phyloP scores from a whole-genome alignment of 441 rosid species.

The Populus hybrid region DNA sequence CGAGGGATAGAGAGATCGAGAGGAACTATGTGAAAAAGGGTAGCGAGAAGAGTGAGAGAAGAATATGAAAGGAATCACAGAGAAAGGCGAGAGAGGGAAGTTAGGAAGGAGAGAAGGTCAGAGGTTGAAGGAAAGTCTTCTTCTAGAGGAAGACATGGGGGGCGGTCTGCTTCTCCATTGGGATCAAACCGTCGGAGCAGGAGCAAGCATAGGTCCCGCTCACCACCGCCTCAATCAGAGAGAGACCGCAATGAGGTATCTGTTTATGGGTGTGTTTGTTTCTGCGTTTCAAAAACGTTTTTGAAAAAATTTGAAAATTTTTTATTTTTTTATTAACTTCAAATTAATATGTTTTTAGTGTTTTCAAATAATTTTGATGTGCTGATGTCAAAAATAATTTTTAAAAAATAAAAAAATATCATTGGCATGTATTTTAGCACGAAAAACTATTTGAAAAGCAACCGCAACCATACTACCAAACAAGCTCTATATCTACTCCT shows the following conservation, averaged over 20 bases:
- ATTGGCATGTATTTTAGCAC: too few species aligned
- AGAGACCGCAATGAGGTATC: constrained; percentile 61
- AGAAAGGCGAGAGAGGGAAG: constrained; percentile 30
- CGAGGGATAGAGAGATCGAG: constrained; percentile 33
- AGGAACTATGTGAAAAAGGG: constrained; percentile 15
- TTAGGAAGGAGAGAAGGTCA: constrained; percentile 41
- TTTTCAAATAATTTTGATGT: too few species aligned
- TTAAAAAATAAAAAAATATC: too few species aligned
- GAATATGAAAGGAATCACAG: constrained; percentile 16
- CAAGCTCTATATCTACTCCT: constrained; percentile 35
- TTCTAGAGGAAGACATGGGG: constrained; percentile 47
- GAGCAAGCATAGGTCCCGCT: constrained; percentile 48
- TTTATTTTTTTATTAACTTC: too few species aligned
- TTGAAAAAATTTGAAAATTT: too few species aligned
- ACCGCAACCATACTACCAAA: too few species aligned
- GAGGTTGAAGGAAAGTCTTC: constrained; percentile 42
- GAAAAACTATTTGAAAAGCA: too few species aligned
- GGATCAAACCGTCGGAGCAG: constrained; percentile 39
- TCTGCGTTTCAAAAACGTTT: too few species aligned
- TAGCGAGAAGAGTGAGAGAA: constrained; percentile 22
- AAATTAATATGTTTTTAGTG: too few species aligned
- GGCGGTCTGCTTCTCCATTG: constrained; percentile 51
- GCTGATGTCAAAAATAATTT: too few species aligned
- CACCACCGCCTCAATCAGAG: constrained; percentile 37
- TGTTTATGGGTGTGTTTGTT: too few species aligned